phyloP scores from a whole-genome alignment of 208 protist genomes.

The Crithidia sp. region DNA sequence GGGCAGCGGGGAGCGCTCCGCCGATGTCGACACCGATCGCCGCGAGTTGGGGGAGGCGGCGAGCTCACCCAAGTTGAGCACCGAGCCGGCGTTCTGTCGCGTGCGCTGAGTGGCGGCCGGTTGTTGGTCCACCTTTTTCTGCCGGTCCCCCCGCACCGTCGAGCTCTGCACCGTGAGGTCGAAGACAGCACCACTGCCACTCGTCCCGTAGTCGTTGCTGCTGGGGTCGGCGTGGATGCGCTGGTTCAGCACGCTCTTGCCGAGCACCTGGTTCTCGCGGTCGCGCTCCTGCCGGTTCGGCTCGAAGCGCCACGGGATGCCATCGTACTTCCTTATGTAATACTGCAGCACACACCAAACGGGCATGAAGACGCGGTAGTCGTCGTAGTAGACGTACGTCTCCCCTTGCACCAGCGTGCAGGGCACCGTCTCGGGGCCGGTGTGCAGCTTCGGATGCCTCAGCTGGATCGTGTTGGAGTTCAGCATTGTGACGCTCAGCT shows the following conservation, averaged over 20 bases:
- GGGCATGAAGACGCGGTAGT: constrained; percentile 38
- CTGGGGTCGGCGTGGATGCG: neutral
- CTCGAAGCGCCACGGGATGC: constrained; percentile 52
- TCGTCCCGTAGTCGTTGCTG: neutral
- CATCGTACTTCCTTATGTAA: constrained; percentile 42
- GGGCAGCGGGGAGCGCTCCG: neutral
- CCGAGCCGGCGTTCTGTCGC: neutral
- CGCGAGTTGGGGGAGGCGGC: neutral
- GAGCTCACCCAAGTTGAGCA: neutral
- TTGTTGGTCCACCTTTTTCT: constrained; percentile 3
- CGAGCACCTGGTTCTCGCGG: constrained; percentile 34
- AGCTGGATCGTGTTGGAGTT: constrained; percentile 33
- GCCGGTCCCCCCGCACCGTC: constrained; percentile 16
- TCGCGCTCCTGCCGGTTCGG: constrained; percentile 30
- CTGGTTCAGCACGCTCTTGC: constrained; percentile 2
- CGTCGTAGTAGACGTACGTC: constrained; percentile 43
- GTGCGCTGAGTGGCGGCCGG: neutral
- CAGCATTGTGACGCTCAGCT: constrained; percentile 41
- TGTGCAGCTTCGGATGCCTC: constrained; percentile 38
- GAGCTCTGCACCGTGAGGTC: constrained; percentile 44
- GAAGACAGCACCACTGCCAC: constrained; percentile 23
- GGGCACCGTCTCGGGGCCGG: constrained; percentile 21
- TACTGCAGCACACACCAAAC: constrained; percentile 50
- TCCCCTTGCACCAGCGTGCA: constrained; percentile 48
- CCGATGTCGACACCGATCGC: neutral